Conservation (phyloP, 148 eudicot species). For the Chenopodium suecicum region DNA sequence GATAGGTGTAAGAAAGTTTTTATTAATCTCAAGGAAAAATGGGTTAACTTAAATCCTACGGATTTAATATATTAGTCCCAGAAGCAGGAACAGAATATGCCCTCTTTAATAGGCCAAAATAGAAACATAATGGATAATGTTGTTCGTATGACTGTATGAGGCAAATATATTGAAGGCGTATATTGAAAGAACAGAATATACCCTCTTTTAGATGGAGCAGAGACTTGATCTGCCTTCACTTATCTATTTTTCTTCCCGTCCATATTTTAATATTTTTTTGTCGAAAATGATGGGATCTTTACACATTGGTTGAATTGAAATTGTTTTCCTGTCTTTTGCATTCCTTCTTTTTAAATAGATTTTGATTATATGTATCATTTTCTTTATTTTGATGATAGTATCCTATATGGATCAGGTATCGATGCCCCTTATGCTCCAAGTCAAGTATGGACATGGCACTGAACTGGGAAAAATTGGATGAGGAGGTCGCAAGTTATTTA, state of each 20-base stretch:
- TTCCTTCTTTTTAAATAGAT: neutral
- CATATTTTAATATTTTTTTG: neutral
- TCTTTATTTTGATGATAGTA: neutral
- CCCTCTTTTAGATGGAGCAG: no score
- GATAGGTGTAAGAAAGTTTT: no score
- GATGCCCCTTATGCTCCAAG: slow-evolving; percentile 90
- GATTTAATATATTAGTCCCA: no score
- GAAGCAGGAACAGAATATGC: no score
- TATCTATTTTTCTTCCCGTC: neutral
- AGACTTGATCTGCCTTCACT: neutral
- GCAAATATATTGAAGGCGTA: no score
- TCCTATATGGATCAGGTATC: slow-evolving; percentile 50
- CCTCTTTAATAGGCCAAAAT: no score
- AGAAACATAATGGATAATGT: no score
- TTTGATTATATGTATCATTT: neutral
- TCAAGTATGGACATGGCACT: slow-evolving; percentile 54
- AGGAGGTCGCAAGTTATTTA: slow-evolving; percentile 47
- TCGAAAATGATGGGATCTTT: neutral
- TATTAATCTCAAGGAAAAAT: no score
- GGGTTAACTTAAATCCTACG: no score
- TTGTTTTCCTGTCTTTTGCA: neutral
- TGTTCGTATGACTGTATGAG: no score
- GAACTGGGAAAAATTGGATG: slow-evolving; percentile 63
- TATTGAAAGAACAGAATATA: no score
- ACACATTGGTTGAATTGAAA: neutral